phyloP scores from a whole-genome alignment of 768 basidiomycete species.

The Tylopilus subfusipes region DNA sequence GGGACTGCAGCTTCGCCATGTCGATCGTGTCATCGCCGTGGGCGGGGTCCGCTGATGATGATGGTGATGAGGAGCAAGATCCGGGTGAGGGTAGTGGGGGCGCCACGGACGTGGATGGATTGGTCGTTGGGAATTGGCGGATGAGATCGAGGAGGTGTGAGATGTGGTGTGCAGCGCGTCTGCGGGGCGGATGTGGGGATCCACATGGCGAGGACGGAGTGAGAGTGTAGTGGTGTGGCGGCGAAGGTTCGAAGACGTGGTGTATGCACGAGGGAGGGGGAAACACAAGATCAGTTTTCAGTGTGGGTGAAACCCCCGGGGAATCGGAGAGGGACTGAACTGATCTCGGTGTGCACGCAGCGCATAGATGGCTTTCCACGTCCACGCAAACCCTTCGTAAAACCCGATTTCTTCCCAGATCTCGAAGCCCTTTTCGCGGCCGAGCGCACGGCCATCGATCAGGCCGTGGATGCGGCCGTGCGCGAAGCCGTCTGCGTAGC shows the following conservation, averaged over 20 bases:
- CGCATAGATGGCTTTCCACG: constrained; percentile 58
- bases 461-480: constrained; percentile 89
- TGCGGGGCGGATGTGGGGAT: constrained; percentile 17
- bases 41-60: too few species aligned
- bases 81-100: too few species aligned
- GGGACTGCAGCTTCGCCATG: constrained; percentile 70
- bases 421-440: constrained; percentile 87
- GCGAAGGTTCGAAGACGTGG: too few species aligned
- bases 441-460: constrained; percentile 87
- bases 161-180: constrained; percentile 62
- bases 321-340: constrained; percentile 4
- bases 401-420: constrained; percentile 98
- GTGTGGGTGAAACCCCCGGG: not conserved
- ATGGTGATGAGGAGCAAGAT: too few species aligned
- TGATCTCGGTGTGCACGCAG: constrained; percentile 26
- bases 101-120: constrained; percentile 46
- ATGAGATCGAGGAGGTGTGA: constrained; percentile 69
- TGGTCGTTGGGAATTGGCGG: constrained; percentile 69
- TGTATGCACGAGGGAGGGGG: too few species aligned
- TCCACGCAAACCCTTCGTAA: constrained; percentile 79
- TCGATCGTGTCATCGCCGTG: constrained; percentile 47
- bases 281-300: not conserved
- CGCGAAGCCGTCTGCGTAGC: constrained; percentile 71
- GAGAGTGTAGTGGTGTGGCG: too few species aligned
- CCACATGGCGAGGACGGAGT: too few species aligned